Evolutionary conservation across 345 rosid species (phyloP), one percentile per base, ranked within the genome.

Genomic region (Salix brachista): DNA sequence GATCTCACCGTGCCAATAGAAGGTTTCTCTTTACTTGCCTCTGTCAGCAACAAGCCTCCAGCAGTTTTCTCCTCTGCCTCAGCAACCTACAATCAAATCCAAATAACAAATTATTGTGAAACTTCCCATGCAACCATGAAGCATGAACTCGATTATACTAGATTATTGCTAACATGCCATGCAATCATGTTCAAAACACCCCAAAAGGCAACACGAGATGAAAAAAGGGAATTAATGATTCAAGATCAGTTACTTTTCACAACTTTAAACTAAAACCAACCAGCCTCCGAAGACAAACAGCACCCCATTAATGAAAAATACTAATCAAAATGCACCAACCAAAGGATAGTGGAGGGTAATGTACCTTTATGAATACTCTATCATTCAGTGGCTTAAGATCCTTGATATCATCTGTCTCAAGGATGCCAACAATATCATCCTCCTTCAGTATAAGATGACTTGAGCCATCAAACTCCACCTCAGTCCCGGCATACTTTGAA

Each of bases 301-400:
- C 50, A 10, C 11, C 26, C 10, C 5, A 14, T 23, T 36, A 0
- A 23, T 23, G 2, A 25, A 41, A 41, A 2, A 2, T 41, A 41
- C 44, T 30, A 19, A 42, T 48, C 26, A n/a, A 2, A 0, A 30
- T 25, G 46, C 30, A 5, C 17, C 21, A 30, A 56, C 17, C n/a
- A 56, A 69, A 3, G 21, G 3, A 69, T 6, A 11, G 52, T 23
- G 21, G 39, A 74, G 32, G 18, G 52, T 18, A 75, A 41, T 44
- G 1, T 34, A 92, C 99, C 98, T 90, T 94, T 25, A 96, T 90
- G 64, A 96, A 82, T 78, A 96, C 92, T 74, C 97, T 82, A 78
- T 96, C 99, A 39, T 92, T 91, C 84, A 94, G 80, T 67, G 99
- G 98, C 85, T 91, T 90, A 72, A 96, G 99, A 71, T 96, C 98